A percentile compares a stretch with the other conserved stretches of the same genome.
Conservation (phyloP, 108 stramenopile species). For the Seminavis robusta region DNA sequence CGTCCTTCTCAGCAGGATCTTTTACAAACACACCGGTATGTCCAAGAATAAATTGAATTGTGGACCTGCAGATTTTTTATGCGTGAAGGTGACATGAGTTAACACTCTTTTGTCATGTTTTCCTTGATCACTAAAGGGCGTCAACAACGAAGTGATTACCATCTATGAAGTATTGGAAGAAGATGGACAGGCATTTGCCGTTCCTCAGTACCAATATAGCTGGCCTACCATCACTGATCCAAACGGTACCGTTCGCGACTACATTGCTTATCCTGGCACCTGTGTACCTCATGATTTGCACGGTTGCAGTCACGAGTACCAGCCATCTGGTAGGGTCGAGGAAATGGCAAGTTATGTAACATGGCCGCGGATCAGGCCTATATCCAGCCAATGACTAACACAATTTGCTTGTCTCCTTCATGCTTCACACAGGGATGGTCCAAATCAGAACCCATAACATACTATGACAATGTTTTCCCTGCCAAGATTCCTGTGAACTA, state of each 20-base stretch:
- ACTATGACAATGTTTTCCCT: slow-evolving; percentile 24
- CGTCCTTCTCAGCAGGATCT: slow-evolving; percentile 14
- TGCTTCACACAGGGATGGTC: slow-evolving; percentile 40
- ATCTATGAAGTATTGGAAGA: slow-evolving; percentile 33
- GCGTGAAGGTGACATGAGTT: not conserved
- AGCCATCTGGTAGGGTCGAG: no score
- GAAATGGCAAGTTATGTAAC: no score
- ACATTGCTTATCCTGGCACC: slow-evolving; percentile 40
- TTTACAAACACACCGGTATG: slow-evolving; percentile 24
- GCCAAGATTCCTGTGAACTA: slow-evolving; percentile 40
- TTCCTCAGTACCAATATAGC: slow-evolving; percentile 36
- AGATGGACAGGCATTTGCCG: slow-evolving; percentile 17
- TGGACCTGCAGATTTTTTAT: no score
- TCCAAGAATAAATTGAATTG: not conserved
- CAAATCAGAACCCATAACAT: slow-evolving; percentile 20
- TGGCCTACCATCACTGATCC: slow-evolving; percentile 40
- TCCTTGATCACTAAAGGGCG: not conserved
- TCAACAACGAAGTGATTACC: slow-evolving; percentile 35
- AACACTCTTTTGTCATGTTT: not conserved
- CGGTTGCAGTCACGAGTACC: slow-evolving; percentile 5
- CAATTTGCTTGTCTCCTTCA: no score
- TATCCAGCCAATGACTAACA: no score
- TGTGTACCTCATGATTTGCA: slow-evolving; percentile 36
- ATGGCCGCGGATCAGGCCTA: no score
- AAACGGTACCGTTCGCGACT: slow-evolving; percentile 26